Conservation (phyloP, 495 filamentous ascomycete genomes). For the Penicillium crystallinum region DNA sequence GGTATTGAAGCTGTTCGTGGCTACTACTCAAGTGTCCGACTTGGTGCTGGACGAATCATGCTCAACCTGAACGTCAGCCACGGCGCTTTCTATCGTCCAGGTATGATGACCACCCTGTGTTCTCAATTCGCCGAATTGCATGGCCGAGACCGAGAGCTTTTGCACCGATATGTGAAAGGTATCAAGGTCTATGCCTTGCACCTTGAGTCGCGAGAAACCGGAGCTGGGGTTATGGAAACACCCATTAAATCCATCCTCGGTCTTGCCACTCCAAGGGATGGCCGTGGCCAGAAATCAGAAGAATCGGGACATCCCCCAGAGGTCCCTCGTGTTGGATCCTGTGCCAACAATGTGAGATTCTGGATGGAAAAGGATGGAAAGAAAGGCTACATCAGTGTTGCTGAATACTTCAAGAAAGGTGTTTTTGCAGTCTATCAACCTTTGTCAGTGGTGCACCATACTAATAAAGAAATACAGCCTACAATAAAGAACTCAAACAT, state of each 20-base stretch:
- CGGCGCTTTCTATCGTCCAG: constrained; percentile 37
- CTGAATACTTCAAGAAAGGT: constrained; percentile 14
- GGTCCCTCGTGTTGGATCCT: not conserved
- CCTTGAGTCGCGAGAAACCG: not conserved
- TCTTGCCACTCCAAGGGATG: constrained; percentile 9
- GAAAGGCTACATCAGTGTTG: constrained; percentile 8
- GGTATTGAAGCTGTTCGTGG: constrained; percentile 44
- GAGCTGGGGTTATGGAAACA: not conserved
- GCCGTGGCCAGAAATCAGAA: not conserved
- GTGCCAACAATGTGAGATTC: constrained; percentile 12
- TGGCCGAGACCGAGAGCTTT: not conserved
- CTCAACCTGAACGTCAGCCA: constrained; percentile 47
- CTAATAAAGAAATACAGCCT: constrained; percentile 7
- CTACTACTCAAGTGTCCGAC: constrained; percentile 44
- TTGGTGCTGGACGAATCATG: constrained; percentile 32
- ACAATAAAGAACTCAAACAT: constrained; percentile 10
- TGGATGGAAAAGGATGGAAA: not conserved
- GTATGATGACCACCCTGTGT: constrained; percentile 22
- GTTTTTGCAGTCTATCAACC: not conserved
- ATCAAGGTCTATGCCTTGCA: constrained; percentile 12
- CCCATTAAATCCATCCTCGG: constrained; percentile 9
- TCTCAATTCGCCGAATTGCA: not conserved
- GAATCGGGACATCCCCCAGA: not conserved
- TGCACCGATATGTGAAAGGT: constrained; percentile 9
- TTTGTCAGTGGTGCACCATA: not conserved